Percentiles rank a stretch among this genome's conserved stretches.
phyloP scores from a whole-genome alignment of 352 stramenopile genomes.

The Pythium folliculosum region DNA sequence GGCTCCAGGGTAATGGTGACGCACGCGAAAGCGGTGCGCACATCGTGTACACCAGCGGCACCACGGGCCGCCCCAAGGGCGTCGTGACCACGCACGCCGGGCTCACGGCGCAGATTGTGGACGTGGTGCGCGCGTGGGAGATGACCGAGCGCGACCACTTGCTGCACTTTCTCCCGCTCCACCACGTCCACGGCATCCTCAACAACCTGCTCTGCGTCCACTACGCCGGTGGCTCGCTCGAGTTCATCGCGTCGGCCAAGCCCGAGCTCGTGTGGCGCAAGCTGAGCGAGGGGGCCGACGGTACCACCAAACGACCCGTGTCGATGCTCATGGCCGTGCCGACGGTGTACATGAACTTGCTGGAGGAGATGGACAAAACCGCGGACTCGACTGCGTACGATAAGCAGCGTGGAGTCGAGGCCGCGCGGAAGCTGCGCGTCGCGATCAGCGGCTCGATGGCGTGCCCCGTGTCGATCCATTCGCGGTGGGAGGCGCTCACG shows the following conservation, averaged over 20 bases:
- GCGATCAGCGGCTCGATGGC: constrained; percentile 87
- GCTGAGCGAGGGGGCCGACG: constrained; percentile 18
- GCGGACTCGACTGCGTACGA: constrained; percentile 15
- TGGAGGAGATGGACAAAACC: constrained; percentile 67
- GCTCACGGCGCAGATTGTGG: constrained; percentile 76
- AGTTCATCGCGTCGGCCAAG: constrained; percentile 74
- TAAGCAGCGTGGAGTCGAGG: constrained; percentile 19
- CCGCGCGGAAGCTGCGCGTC: constrained; percentile 37
- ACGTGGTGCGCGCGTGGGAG: constrained; percentile 84
- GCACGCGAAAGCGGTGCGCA: constrained; percentile 36
- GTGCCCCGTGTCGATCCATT: constrained; percentile 77
- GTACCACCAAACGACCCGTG: constrained; percentile 22
- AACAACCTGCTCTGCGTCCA: constrained; percentile 88
- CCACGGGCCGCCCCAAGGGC: constrained; percentile 80
- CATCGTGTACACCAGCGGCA: constrained; percentile 88
- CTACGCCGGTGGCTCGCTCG: constrained; percentile 76
- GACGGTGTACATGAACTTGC: constrained; percentile 89
- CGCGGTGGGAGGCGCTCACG: constrained; percentile 81
- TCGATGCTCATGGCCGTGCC: constrained; percentile 92
- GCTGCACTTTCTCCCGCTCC: constrained; percentile 88
- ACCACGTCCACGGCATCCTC: constrained; percentile 91
- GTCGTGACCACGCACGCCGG: constrained; percentile 77
- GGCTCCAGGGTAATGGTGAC: constrained; percentile 27
- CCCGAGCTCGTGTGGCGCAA: constrained; percentile 65
- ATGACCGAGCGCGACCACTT: constrained; percentile 79